Percentiles rank a stretch among this genome's conserved stretches.
Evolutionary conservation across 2,329 filamentous ascomycete genomes (phyloP).

Genomic region (Colletotrichum sp.): DNA sequence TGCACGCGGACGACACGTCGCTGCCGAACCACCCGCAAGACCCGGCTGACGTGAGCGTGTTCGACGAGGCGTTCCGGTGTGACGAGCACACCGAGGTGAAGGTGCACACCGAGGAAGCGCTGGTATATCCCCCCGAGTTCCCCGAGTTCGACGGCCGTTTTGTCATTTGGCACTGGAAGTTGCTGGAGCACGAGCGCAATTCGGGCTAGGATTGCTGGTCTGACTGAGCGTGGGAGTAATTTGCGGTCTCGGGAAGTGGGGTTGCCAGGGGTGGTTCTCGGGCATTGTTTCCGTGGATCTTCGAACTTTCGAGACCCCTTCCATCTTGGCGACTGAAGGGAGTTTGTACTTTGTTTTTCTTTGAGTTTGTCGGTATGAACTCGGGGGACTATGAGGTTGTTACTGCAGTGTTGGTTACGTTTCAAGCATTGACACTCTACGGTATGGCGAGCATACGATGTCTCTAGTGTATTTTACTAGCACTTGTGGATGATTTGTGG

Average conservation of each 20-base stretch:
- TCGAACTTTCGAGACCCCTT: neutral
- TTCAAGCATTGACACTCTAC: neutral
- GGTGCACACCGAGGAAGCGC: neutral
- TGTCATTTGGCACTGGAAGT: constrained; percentile 16
- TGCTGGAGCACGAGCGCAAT: neutral
- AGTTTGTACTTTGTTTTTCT: neutral
- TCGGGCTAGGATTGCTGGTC: neutral
- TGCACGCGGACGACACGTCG: constrained; percentile 11
- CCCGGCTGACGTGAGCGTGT: neutral
- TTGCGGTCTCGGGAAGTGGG: neutral
- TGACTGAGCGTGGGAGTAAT: neutral
- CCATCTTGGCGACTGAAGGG: neutral
- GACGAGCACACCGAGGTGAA: neutral
- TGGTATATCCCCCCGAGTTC: neutral
- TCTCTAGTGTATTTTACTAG: neutral
- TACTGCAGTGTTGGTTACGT: neutral
- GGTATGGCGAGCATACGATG: neutral
- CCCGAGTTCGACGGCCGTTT: neutral
- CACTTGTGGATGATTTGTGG: rapidly evolving
- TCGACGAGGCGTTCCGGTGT: constrained; percentile 9
- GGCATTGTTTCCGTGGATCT: neutral
- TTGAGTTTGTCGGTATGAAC: neutral
- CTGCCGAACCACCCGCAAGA: constrained; percentile 14
- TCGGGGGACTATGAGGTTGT: neutral
- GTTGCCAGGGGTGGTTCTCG: neutral